A percentile compares a stretch with the other conserved stretches of the same genome.
Evolutionary conservation across 78 protist genomes (phyloP).

Genomic region (Dictyostelium firmibasis): DNA sequence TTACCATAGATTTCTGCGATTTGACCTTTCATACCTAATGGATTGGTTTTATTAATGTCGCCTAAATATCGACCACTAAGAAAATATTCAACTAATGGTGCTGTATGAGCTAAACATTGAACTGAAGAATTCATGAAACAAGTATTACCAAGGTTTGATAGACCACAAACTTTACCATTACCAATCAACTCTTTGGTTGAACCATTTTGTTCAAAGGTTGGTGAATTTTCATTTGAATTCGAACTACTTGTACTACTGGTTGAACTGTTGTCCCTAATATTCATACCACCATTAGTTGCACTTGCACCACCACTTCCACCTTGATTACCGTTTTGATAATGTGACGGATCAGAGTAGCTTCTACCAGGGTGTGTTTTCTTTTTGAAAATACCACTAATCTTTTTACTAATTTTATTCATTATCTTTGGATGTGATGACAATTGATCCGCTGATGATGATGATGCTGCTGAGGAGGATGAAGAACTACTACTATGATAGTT

Average conservation of each 20-base stretch:
- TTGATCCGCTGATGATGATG: not conserved
- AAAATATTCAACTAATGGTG: constrained; percentile 82
- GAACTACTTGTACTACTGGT: not conserved
- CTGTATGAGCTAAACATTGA: constrained; percentile 91
- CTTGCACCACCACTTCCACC: not conserved
- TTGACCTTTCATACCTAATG: constrained; percentile 91
- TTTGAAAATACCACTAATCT: not conserved
- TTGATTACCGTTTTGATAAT: not conserved
- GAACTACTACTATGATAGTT: not conserved
- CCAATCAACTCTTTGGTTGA: not conserved
- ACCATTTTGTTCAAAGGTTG: not conserved
- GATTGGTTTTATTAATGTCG: constrained; percentile 86
- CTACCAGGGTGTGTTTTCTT: not conserved
- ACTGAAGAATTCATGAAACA: constrained; percentile 96
- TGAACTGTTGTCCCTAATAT: not conserved
- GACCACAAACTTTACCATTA: constrained; percentile 54
- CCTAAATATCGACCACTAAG: constrained; percentile 26
- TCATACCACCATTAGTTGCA: not conserved
- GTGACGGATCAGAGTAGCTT: not conserved
- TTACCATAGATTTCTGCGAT: constrained; percentile 85
- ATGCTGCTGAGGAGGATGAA: not conserved
- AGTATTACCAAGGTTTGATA: constrained; percentile 89
- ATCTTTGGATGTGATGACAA: not conserved
- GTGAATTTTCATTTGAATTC: constrained; percentile 11
- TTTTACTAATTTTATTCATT: not conserved